Evolutionary conservation across 768 basidiomycete species (phyloP).

Genomic region (Neoboletus brunneissimus): DNA sequence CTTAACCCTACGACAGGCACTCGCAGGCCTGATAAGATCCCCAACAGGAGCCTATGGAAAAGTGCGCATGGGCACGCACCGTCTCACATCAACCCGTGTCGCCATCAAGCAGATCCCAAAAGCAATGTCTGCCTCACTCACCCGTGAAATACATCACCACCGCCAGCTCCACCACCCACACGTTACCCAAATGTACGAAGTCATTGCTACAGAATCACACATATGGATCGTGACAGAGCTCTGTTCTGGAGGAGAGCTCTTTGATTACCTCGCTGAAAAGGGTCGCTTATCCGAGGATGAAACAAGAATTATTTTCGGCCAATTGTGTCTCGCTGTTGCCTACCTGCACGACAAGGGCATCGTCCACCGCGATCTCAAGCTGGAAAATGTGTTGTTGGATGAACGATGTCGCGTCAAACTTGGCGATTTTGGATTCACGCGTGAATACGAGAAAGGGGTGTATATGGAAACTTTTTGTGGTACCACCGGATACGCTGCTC

Average conservation of each 20-base stretch:
- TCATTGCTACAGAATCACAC: conserved; percentile 91
- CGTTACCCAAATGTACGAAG: conserved; percentile 94
- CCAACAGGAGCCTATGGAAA: conserved; percentile 87
- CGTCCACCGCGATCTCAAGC: conserved; percentile 94
- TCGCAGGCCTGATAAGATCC: conserved; percentile 22
- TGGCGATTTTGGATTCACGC: conserved; percentile 92
- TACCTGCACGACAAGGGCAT: conserved; percentile 91
- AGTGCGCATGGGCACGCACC: conserved; percentile 91
- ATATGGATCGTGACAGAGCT: conserved; percentile 99
- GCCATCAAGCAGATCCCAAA: conserved; percentile 99
- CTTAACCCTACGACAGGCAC: conserved; percentile 10
- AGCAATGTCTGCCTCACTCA: conserved; percentile 84
- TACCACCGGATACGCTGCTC: conserved; percentile 90
- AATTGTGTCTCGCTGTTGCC: conserved; percentile 88
- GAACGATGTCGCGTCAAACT: conserved; percentile 90
- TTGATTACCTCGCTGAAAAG: conserved; percentile 97
- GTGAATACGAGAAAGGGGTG: conserved; percentile 77
- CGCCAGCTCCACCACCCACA: conserved; percentile 94
- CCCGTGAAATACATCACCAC: conserved; percentile 98
- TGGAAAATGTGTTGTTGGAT: conserved; percentile 92
- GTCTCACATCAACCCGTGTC: conserved; percentile 85
- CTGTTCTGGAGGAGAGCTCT: conserved; percentile 95
- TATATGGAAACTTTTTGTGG: conserved; percentile 94
- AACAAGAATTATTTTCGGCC: conserved; percentile 87
- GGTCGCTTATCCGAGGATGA: conserved; percentile 85